Conservation (phyloP, 1,139 yeast species). For the Blastobotrys ciferrii region DNA sequence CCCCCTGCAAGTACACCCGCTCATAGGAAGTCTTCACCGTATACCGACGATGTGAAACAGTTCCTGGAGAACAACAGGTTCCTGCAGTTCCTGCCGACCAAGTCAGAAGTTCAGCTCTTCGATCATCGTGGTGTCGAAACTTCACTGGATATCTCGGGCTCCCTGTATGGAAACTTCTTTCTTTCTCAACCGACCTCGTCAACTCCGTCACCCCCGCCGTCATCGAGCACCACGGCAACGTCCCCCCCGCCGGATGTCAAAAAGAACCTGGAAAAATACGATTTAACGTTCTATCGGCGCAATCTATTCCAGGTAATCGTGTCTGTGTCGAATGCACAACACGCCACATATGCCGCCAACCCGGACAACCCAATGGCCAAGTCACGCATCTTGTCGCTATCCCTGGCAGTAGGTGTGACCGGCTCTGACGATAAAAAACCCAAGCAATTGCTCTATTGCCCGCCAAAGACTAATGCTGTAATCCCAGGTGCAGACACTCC, state of each 20-base stretch:
- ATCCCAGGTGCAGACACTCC: constrained; percentile 6
- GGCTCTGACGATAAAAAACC: constrained; percentile 30
- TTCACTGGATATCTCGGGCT: constrained; percentile 23
- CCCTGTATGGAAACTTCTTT: constrained; percentile 31
- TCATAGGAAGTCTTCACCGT: neutral
- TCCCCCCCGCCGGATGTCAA: constrained; percentile 10
- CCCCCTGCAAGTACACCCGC: neutral
- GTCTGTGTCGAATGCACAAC: constrained; percentile 30
- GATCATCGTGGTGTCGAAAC: constrained; percentile 27
- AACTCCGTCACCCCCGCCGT: constrained; percentile 4
- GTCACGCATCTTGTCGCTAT: constrained; percentile 31
- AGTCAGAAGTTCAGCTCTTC: constrained; percentile 25
- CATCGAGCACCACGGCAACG: too few species aligned
- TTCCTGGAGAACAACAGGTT: constrained; percentile 21
- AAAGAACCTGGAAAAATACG: constrained; percentile 23
- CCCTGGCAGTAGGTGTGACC: constrained; percentile 30
- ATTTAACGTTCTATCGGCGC: constrained; percentile 34
- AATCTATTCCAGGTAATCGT: constrained; percentile 35
- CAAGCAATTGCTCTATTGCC: constrained; percentile 29
- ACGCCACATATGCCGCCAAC: constrained; percentile 31
- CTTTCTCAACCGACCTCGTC: constrained; percentile 27
- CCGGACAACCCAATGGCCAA: constrained; percentile 23
- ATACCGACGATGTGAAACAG: constrained; percentile 19
- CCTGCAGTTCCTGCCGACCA: constrained; percentile 26
- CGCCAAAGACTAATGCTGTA: constrained; percentile 25